Evolutionary conservation across 352 stramenopile species (phyloP).

Genomic region (Phytopythium ostracodes): DNA sequence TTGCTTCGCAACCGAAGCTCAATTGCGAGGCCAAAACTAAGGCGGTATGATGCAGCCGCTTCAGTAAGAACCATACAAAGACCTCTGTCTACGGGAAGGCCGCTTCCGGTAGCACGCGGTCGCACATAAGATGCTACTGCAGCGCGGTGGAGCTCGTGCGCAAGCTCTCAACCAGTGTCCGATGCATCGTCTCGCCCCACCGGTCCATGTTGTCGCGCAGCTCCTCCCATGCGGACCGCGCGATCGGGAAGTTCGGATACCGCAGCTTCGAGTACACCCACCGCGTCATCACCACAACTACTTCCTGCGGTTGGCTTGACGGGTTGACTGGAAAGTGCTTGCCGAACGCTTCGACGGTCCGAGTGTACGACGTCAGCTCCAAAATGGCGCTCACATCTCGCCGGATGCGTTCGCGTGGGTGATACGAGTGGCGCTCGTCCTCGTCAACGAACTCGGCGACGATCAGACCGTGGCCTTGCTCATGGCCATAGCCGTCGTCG

Average conservation of each 20-base stretch:
- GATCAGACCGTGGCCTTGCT: conserved; percentile 8
- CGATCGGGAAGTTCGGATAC: conserved; percentile 20
- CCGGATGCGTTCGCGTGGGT: conserved; percentile 15
- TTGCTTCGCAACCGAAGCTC: neutral
- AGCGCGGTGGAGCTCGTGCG: neutral
- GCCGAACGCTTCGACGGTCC: conserved; percentile 11
- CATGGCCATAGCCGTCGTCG: neutral
- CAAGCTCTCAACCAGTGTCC: neutral
- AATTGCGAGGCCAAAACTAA: neutral
- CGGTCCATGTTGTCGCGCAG: conserved; percentile 30
- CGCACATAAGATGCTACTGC: neutral
- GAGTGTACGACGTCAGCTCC: conserved; percentile 17
- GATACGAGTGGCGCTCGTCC: conserved; percentile 30
- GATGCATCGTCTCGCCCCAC: conserved; percentile 23
- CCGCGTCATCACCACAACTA: conserved; percentile 27
- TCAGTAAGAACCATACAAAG: neutral
- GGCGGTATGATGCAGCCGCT: neutral
- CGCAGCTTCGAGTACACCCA: conserved; percentile 29
- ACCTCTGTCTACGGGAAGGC: neutral
- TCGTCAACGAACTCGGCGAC: conserved; percentile 19
- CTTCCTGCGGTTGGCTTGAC: conserved; percentile 14
- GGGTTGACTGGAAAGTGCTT: conserved; percentile 2
- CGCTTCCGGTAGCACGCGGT: no score
- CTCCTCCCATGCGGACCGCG: conserved; percentile 21
- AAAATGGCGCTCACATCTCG: conserved; percentile 19